Base-by-base conservation (phyloP, 768 basidiomycete genomes). In the Russula virescens region DNA sequence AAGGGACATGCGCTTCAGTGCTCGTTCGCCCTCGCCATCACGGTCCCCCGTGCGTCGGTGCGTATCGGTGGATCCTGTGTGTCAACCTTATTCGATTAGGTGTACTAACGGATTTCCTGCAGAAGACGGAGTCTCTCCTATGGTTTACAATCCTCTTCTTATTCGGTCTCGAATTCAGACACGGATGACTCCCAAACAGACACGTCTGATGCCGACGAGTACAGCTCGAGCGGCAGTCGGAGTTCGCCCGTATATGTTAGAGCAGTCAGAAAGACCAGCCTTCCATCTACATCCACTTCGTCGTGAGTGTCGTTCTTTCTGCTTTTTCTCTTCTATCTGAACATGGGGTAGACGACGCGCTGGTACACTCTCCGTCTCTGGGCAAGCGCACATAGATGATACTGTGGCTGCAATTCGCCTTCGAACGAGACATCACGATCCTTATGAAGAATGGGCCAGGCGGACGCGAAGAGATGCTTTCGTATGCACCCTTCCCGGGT, bases 371-470 rank as follows among this genome's bases (percentile, higher is more conserved):
- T 47, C 64, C 6, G 34, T 38, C 28, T 55, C 64, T 38, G 46
- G 80, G 61, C 67, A 72, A 31, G 68, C 74, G 9, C 67, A 76
- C 52, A 70, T 79, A 35, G 75, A 80, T 52, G 80, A 82, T 31
- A 79, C 78, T 0, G 69, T 82, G 1, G 77, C 79, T 1, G 77
- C 80, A 1, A 79, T 81, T 19, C 76, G 77, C 14, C 71, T 80
- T 28, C 75, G 74, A 10, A 73, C 78, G 3, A 72, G 73, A 55
- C 73, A 82, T 58, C 69, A 74, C 28, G 81, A 81, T 64, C 77
- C 77, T 2, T 80, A 79, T 50, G 79, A 81, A 66, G 81, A 82
- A 40, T 78, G 80, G 75, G 81, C 81, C 71, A 79, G 79, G 60
- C 72, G 79, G 61, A 73, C 78, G 19, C 74, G 74, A 26, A 76